Percentiles rank a stretch among this genome's conserved stretches.
Evolutionary conservation across 129 eudicot genomes (phyloP).

Genomic region (Gnaphalium uliginosum): DNA sequence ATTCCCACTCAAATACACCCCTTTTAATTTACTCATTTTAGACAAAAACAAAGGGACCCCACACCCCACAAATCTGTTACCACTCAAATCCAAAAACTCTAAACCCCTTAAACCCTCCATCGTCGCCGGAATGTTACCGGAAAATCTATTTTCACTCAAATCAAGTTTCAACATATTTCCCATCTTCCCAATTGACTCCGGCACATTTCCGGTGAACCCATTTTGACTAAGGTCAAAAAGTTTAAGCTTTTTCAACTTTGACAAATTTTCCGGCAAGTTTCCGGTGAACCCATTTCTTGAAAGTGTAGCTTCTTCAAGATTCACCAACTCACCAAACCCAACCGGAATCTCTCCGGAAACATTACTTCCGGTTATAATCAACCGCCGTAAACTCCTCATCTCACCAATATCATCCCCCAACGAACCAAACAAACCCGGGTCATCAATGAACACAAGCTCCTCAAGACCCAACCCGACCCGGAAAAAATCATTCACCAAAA

Average conservation of each 20-base stretch:
- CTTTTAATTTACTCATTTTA: slow-evolving; percentile 54
- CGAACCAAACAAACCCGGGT: slow-evolving; percentile 52
- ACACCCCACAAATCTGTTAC: slow-evolving; percentile 40
- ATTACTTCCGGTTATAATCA: slow-evolving; percentile 57
- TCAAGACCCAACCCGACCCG: slow-evolving; percentile 38
- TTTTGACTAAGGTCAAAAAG: slow-evolving; percentile 66
- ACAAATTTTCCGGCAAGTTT: slow-evolving; percentile 32
- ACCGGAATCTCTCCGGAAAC: slow-evolving; percentile 59
- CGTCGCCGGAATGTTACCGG: slow-evolving; percentile 54
- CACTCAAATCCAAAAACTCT: slow-evolving; percentile 70
- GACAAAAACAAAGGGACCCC: slow-evolving; percentile 64
- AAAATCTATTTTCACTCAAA: slow-evolving; percentile 49
- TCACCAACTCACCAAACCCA: slow-evolving; percentile 43
- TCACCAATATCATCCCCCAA: slow-evolving; percentile 38
- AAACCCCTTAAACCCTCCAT: slow-evolving; percentile 49
- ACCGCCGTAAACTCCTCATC: slow-evolving; percentile 45
- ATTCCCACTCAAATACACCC: slow-evolving; percentile 71
- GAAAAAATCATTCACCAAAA: slow-evolving; percentile 44
- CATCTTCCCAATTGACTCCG: slow-evolving; percentile 47
- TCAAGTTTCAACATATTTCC: slow-evolving; percentile 55
- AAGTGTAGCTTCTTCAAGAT: slow-evolving; percentile 60
- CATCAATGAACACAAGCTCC: slow-evolving; percentile 62
- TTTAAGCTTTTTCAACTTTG: slow-evolving; percentile 48
- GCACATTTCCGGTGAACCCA: slow-evolving; percentile 49
- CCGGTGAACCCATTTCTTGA: slow-evolving; percentile 54